phyloP scores from a whole-genome alignment of 2,329 filamentous ascomycete species.

The Exophiala phaeomuriformis region DNA sequence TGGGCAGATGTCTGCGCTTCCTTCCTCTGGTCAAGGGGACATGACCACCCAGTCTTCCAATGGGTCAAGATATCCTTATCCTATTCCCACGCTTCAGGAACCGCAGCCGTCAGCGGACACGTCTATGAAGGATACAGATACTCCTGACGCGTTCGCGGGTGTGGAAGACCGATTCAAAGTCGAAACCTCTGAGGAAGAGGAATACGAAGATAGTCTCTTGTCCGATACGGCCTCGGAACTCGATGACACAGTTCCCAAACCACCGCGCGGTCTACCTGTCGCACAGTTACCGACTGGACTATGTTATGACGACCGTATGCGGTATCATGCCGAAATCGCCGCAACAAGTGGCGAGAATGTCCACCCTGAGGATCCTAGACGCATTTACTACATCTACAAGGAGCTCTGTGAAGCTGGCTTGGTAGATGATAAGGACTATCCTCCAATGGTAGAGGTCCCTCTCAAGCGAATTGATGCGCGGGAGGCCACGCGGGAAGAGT shows the following conservation, averaged over 20 bases:
- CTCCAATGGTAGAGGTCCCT: slow-evolving; percentile 44
- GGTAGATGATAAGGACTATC: slow-evolving; percentile 53
- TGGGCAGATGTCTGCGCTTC: slow-evolving; percentile 8
- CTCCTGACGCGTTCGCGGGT: slow-evolving; percentile 15
- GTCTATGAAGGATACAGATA: slow-evolving; percentile 21
- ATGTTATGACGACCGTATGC: slow-evolving; percentile 93
- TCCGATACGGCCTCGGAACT: slow-evolving; percentile 22
- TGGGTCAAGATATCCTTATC: slow-evolving; percentile 7
- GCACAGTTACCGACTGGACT: slow-evolving; percentile 61
- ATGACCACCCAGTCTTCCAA: slow-evolving; percentile 2
- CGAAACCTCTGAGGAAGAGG: slow-evolving; percentile 22
- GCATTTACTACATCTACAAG: slow-evolving; percentile 89
- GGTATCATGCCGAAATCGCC: slow-evolving; percentile 82
- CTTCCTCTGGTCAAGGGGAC: slow-evolving; percentile 3
- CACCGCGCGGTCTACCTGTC: slow-evolving; percentile 39
- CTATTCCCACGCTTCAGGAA: slow-evolving; percentile 9
- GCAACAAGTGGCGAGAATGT: slow-evolving; percentile 58
- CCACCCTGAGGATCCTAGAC: slow-evolving; percentile 87
- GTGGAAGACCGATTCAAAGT: slow-evolving; percentile 16
- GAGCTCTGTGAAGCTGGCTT: slow-evolving; percentile 76
- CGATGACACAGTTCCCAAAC: slow-evolving; percentile 30
- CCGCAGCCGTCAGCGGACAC: slow-evolving; percentile 11
- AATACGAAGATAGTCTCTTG: slow-evolving; percentile 16
- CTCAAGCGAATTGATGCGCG: slow-evolving; percentile 67
- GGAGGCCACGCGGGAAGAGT: slow-evolving; percentile 69